Evolutionary conservation across 768 basidiomycete species (phyloP).

Genomic region (Tricholoma saponaceum): DNA sequence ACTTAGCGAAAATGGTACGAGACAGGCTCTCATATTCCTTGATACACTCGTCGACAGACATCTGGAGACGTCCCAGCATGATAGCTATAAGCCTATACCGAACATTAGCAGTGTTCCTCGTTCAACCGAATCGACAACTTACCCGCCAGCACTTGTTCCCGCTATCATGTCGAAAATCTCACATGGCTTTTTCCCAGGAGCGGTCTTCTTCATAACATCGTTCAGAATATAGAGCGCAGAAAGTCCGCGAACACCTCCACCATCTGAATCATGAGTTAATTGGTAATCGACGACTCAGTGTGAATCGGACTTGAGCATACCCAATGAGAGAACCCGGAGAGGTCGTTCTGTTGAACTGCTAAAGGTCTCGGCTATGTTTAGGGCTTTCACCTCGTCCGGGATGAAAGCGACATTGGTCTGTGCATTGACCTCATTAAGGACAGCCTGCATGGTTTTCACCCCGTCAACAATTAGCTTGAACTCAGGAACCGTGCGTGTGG

Average conservation of each 20-base stretch:
- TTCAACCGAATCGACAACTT: neutral
- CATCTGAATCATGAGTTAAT: slow-evolving; percentile 18
- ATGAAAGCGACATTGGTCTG: neutral
- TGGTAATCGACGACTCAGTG: neutral
- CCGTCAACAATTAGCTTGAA: neutral
- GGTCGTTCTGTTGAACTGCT: neutral
- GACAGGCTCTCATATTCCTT: slow-evolving; percentile 22
- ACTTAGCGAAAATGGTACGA: slow-evolving; percentile 23
- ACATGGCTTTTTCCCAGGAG: slow-evolving; percentile 21
- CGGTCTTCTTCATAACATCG: slow-evolving; percentile 24
- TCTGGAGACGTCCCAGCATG: slow-evolving; percentile 34
- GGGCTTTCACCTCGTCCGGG: neutral
- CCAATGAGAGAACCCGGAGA: neutral
- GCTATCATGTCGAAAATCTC: slow-evolving; percentile 33
- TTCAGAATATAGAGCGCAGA: slow-evolving; percentile 27
- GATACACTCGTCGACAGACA: slow-evolving; percentile 31
- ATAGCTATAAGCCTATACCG: slow-evolving; percentile 24
- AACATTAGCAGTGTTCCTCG: neutral
- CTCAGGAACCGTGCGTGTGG: neutral
- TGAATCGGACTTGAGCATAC: neutral
- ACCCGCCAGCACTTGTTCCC: slow-evolving; percentile 33
- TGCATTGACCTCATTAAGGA: neutral
- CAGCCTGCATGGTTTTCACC: neutral
- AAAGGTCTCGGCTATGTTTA: neutral
- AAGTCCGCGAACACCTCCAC: slow-evolving; percentile 32